A percentile compares a stretch with the other conserved stretches of the same genome.
Evolutionary conservation across 1,284 basidiomycete species (phyloP).

Genomic region (Ceratobasidium sp.): DNA sequence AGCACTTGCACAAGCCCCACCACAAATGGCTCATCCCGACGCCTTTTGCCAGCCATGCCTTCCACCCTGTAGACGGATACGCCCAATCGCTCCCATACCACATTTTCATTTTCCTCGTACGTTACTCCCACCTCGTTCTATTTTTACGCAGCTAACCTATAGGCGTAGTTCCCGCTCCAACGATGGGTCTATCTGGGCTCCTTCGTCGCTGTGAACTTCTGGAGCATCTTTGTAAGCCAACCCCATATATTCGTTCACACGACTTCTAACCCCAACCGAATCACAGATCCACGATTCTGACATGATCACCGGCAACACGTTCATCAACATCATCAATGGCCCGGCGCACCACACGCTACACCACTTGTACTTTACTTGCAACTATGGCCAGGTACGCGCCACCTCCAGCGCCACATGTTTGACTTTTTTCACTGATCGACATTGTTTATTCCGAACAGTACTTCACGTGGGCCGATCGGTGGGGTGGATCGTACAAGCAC

Average conservation of each 20-base stretch:
- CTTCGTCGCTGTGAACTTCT: conserved; percentile 89
- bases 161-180: conserved; percentile 78
- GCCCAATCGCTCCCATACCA: conserved; percentile 95
- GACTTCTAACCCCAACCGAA: background rate
- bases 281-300: conserved; percentile 96
- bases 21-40: conserved; percentile 99
- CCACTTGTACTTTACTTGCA: conserved; percentile 94
- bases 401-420: background rate
- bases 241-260: conserved; percentile 4
- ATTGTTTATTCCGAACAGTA: conserved; percentile 58
- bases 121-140: background rate
- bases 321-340: conserved; percentile 94
- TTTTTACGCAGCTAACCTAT: background rate
- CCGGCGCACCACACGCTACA: conserved; percentile 98
- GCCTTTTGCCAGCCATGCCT: conserved; percentile 95
- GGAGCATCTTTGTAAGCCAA: conserved; percentile 78
- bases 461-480: conserved; percentile 93
- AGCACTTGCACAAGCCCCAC: conserved; percentile 92
- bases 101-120: conserved; percentile 77
- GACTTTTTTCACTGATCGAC: conserved; percentile 12
- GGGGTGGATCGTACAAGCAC: conserved; percentile 85
- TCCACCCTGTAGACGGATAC: conserved; percentile 96
- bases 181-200: conserved; percentile 79
- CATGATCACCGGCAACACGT: conserved; percentile 93
- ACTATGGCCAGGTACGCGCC: conserved; percentile 77